Conservation (phyloP, 495 filamentous ascomycete species). For the Podospora anserina region DNA sequence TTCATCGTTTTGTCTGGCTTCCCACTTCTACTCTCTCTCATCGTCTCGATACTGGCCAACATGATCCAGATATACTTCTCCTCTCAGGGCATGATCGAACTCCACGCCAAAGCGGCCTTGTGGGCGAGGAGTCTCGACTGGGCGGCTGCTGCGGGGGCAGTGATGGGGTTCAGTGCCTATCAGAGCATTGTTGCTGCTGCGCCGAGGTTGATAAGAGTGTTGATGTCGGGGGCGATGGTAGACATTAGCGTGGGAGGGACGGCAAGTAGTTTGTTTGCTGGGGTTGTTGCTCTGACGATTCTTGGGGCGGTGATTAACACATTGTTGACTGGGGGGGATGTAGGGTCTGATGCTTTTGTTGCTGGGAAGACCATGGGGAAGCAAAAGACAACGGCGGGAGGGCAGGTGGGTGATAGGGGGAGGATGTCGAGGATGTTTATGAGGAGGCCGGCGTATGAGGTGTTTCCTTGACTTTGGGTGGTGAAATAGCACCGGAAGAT, state of each 20-base stretch:
- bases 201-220: constrained; percentile 16
- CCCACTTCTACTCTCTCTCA: constrained; percentile 21
- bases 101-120: constrained; percentile 25
- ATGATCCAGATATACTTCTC: constrained; percentile 25
- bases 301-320: constrained; percentile 27
- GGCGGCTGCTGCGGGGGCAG: constrained; percentile 24
- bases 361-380: constrained; percentile 9
- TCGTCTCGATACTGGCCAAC: constrained; percentile 22
- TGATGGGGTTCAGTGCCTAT: constrained; percentile 16
- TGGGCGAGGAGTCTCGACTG: constrained; percentile 31
- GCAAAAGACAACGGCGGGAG: neutral
- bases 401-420: constrained; percentile 4
- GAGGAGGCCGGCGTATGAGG: constrained; percentile 26
- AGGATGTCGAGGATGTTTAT: constrained; percentile 11
- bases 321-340: constrained; percentile 23
- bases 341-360: constrained; percentile 14
- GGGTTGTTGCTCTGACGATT: constrained; percentile 19
- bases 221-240: constrained; percentile 9
- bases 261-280: constrained; percentile 25
- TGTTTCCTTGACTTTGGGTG: constrained; percentile 16
- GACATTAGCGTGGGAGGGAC: constrained; percentile 11
- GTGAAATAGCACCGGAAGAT: neutral
- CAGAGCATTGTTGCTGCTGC: constrained; percentile 13
- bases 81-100: constrained; percentile 9
- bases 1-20: constrained; percentile 27